Evolutionary conservation across 441 rosid species (phyloP).

Genomic region (Gossypium gossypioides): DNA sequence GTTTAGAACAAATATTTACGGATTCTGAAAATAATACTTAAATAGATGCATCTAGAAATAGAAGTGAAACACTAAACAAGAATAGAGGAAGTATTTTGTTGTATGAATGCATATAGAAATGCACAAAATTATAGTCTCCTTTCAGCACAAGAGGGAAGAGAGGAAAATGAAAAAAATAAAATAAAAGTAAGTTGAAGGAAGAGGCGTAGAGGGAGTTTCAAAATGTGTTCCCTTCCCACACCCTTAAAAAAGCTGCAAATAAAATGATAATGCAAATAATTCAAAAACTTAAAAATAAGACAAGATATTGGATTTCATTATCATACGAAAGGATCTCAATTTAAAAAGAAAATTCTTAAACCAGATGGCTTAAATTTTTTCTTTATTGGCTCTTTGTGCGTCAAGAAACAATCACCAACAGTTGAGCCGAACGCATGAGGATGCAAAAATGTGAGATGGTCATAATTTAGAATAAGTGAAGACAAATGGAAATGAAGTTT

Average conservation of each 20-base stretch:
- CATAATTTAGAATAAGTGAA: not conserved
- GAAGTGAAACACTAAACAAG: not conserved
- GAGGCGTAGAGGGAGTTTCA: not conserved
- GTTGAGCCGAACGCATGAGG: not conserved
- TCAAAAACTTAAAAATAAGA: not conserved
- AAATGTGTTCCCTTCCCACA: not conserved
- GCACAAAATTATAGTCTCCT: not conserved
- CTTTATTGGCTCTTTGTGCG: not conserved
- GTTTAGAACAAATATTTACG: not conserved
- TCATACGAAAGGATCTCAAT: not conserved
- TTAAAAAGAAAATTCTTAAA: not conserved
- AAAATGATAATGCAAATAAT: not conserved
- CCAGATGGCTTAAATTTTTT: not conserved
- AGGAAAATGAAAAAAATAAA: not conserved
- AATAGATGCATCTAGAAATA: not conserved
- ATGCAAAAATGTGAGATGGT: not conserved
- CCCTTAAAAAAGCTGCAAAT: not conserved
- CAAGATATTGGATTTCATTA: not conserved
- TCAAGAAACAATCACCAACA: not conserved
- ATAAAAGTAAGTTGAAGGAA: not conserved
- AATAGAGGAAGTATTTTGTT: too few relatives aligned
- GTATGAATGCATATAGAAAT: not conserved
- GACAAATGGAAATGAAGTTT: slow-evolving; percentile 1
- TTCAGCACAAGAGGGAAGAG: not conserved
- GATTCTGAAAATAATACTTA: not conserved